Conservation (phyloP, 2,329 filamentous ascomycete genomes). For the Westerdykella aurantiaca region DNA sequence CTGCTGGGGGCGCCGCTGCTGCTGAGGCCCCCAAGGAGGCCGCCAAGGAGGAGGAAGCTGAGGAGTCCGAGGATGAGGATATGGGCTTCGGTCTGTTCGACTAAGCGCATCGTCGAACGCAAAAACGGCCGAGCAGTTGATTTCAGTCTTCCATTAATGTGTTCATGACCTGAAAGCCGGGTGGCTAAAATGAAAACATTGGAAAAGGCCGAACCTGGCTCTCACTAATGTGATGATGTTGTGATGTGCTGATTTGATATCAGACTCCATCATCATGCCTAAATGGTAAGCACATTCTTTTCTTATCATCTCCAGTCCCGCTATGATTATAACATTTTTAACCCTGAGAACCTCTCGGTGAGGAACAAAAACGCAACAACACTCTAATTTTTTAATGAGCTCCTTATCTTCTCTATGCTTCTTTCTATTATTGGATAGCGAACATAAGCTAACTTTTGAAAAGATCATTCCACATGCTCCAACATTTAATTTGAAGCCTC, state of each 20-base stretch:
- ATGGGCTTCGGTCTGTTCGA: constrained; percentile 53
- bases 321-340: constrained; percentile 63
- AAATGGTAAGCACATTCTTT: constrained; percentile 33
- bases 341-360: constrained; percentile 54
- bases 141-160: constrained; percentile 9
- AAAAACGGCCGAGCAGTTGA: constrained; percentile 1
- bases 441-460: constrained; percentile 15
- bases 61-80: constrained; percentile 52
- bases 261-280: constrained; percentile 7
- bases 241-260: constrained; percentile 22
- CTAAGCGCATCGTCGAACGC: constrained; percentile 29
- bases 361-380: constrained; percentile 59
- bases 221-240: constrained; percentile 4
- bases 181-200: constrained; percentile 34
- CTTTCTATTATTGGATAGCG: background rate
- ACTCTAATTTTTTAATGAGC: constrained; percentile 70
- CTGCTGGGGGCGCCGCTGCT: constrained; percentile 46
- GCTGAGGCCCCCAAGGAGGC: constrained; percentile 38
- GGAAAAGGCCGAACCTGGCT: constrained; percentile 11
- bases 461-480: constrained; percentile 10
- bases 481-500: background rate
- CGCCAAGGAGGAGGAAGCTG: constrained; percentile 53
- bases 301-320: constrained; percentile 7
- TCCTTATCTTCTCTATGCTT: constrained; percentile 3
- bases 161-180: constrained; percentile 24